Base-by-base conservation (phyloP, 2,329 filamentous ascomycete genomes). In the Monosporascus sp. region DNA sequence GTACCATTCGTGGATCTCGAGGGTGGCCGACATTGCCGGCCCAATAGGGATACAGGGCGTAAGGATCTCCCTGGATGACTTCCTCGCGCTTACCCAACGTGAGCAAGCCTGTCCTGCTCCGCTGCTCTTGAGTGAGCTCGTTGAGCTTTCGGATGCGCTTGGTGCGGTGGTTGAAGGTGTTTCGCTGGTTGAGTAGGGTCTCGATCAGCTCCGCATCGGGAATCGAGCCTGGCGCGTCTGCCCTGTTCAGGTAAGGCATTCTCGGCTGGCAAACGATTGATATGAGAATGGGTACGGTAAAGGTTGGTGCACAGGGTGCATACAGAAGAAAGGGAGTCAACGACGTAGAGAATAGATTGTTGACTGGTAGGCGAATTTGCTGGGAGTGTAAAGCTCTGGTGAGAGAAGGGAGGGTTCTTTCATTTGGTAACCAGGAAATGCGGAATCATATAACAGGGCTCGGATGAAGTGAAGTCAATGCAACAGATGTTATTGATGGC, bases 151-250 rank as follows among this genome's bases (percentile, higher is more conserved):
- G 49, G 22, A 48, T 37, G 27, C 37, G 39, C 31, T 35, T 14
- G 31, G 31, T 14, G 31, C 31, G 31, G 31, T 35, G 31, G 39
- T 35, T 43, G 5, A 9, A 3, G 6, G 17, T 22, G 15, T 55
- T 52, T 11, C 27, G 18, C 51, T 53, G 31, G 5, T 43, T 27
- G 3, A 55, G 47, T 8, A 55, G 27, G 18, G 37, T 31, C 37
- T 53, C 53, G 43, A 55, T 51, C 5, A 48, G 43, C 44, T 55
- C 51, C 9, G 44, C 48, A 14, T 53, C 51, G 3, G 53, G 53
- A 18, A 48, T 39, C 9, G 37, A 38, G 22, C 38, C 20, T 3
- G 53, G 53, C 9, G 53, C 50, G 3, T 52, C 50, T 22, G 47
- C 47, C n/a, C 27, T 35, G 31, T 14, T 35, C 14, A 47, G 25